phyloP scores from a whole-genome alignment of 345 rosid species.

The Erodium maritimum region DNA sequence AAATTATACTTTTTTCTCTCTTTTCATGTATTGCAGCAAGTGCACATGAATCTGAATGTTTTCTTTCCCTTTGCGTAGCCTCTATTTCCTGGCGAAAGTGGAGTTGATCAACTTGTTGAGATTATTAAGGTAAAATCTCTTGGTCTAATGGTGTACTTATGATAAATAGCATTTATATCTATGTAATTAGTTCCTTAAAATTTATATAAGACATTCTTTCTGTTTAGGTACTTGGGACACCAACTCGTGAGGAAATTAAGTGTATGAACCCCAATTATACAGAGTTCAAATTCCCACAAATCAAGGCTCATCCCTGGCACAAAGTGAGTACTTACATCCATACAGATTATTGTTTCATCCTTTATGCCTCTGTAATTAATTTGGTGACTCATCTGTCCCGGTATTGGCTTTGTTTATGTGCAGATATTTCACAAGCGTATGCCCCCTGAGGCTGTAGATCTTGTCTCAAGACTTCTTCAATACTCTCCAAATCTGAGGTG shows the following conservation, averaged over 20 bases:
- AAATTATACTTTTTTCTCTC: background rate
- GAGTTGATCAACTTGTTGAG: conserved; percentile 20
- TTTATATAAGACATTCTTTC: background rate
- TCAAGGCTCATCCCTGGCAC: conserved; percentile 22
- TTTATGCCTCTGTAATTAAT: background rate
- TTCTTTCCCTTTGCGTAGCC: conserved; percentile 9
- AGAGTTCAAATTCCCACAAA: conserved; percentile 17
- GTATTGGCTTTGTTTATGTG: background rate
- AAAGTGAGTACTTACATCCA: conserved; percentile 9
- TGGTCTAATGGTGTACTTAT: background rate
- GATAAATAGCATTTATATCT: background rate
- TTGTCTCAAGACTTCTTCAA: conserved; percentile 18
- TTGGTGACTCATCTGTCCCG: background rate
- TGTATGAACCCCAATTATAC: conserved; percentile 21
- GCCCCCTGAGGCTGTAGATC: conserved; percentile 20
- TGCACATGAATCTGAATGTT: too few species aligned
- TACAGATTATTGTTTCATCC: background rate
- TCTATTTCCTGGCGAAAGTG: conserved; percentile 18
- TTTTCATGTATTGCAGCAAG: background rate
- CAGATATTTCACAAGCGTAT: conserved; percentile 19
- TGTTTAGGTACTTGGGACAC: conserved; percentile 14
- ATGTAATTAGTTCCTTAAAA: too few species aligned
- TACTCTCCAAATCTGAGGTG: conserved; percentile 17
- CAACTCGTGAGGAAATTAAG: conserved; percentile 21
- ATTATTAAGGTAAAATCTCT: conserved; percentile 12